A percentile compares a stretch with the other conserved stretches of the same genome.
These are phyloP conservation scores for Tubosaeta brunneosetosa DNA, from an alignment of 768 basidiomycete species.

Conservation along the genomic window DNA sequence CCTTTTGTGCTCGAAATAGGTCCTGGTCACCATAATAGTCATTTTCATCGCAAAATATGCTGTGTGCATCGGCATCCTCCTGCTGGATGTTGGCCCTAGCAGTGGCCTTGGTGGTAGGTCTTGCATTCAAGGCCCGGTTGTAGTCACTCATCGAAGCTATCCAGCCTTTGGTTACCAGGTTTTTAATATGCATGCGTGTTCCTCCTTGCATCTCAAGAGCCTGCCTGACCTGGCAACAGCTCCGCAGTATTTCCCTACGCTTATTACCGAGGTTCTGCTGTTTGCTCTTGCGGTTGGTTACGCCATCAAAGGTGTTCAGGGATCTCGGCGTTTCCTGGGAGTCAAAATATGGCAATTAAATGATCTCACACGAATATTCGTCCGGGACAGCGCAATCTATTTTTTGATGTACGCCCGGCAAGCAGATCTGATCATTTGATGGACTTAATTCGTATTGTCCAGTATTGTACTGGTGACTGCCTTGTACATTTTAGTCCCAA, in stretches of 20 bases:
- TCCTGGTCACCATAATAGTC: conserved; percentile 2
- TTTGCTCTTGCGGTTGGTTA: conserved; percentile 15
- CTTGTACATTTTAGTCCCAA: conserved; percentile 1
- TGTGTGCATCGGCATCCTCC: conserved; percentile 1
- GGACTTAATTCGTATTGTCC: no score
- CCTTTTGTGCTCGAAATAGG: conserved; percentile 7
- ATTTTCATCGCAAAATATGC: conserved; percentile 7
- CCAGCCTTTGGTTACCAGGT: neutral
- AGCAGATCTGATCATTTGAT: no score
- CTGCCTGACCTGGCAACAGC: no score
- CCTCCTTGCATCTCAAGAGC: no score
- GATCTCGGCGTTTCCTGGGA: neutral
- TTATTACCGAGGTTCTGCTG: conserved; percentile 15
- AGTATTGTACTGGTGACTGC: conserved; percentile 4
- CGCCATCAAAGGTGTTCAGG: conserved; percentile 3
- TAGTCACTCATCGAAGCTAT: neutral
- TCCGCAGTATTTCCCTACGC: conserved; percentile 3
- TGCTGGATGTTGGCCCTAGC: conserved; percentile 10
- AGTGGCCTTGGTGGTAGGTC: conserved; percentile 7
- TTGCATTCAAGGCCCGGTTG: neutral
- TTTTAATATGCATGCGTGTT: neutral
- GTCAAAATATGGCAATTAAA: neutral
- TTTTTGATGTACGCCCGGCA: conserved; percentile 21
- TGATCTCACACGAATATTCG: conserved; percentile 11
- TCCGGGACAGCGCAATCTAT: conserved; percentile 18